Conservation (phyloP, 129 eudicot genomes). For the Lactuca saligna region DNA sequence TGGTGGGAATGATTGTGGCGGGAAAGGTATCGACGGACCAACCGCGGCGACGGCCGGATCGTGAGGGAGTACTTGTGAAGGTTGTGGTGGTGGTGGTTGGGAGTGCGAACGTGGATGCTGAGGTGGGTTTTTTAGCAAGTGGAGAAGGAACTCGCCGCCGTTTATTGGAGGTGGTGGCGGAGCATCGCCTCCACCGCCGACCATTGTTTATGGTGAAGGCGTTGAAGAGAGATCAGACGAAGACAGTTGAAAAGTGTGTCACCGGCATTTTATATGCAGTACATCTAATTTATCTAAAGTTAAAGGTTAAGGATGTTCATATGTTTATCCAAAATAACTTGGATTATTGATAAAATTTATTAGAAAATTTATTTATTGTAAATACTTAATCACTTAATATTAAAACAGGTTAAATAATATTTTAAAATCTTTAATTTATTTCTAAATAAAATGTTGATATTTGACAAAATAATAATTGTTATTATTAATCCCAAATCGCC, state of each 20-base stretch:
- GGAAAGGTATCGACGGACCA: constrained; percentile 50
- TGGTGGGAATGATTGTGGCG: constrained; percentile 19
- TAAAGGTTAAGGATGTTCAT: neutral
- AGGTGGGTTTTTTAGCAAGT: constrained; percentile 60
- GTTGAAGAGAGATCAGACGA: constrained; percentile 11
- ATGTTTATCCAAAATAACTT: no score
- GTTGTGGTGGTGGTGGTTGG: constrained; percentile 27
- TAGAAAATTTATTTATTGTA: no score
- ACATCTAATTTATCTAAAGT: neutral
- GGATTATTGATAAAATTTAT: no score
- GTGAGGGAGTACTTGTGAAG: constrained; percentile 35
- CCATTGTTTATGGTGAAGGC: constrained; percentile 37
- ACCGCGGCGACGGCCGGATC: constrained; percentile 94
- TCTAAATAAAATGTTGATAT: no score
- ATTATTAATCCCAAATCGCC: no score
- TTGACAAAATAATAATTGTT: no score
- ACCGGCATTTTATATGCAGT: neutral
- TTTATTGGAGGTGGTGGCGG: constrained; percentile 36
- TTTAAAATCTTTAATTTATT: no score
- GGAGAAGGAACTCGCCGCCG: constrained; percentile 86
- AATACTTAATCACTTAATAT: no score
- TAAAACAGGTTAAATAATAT: no score
- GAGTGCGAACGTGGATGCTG: constrained; percentile 36
- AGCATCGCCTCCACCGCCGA: constrained; percentile 61
- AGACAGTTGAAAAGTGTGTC: constrained; percentile 4